phyloP scores from a whole-genome alignment of 73 alveolate species.

The Breviolum minutum region DNA sequence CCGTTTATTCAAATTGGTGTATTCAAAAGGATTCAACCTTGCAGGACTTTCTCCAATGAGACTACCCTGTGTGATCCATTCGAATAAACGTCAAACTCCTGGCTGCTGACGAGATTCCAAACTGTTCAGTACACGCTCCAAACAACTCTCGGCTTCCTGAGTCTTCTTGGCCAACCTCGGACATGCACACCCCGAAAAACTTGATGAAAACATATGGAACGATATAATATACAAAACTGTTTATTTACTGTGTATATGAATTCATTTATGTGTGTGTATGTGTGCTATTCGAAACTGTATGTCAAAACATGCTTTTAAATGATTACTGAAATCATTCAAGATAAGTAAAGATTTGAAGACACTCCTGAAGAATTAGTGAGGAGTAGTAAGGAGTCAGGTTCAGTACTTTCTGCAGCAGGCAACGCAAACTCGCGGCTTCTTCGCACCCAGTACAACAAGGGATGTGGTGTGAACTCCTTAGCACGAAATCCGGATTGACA shows the following conservation, averaged over 20 bases:
- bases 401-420: not conserved
- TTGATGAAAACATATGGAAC: not conserved
- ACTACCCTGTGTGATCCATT: too few species aligned
- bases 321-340: too few species aligned
- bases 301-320: too few species aligned
- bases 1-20: too few species aligned
- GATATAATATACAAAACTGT: not conserved
- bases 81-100: too few species aligned
- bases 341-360: too few species aligned
- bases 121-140: constrained; percentile 49
- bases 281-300: not conserved
- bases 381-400: not conserved
- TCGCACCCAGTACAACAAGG: constrained; percentile 75
- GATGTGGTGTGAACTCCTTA: constrained; percentile 71
- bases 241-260: not conserved
- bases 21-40: too few species aligned
- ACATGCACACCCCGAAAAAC: too few species aligned
- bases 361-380: too few species aligned
- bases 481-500: not conserved
- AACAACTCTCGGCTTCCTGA: constrained; percentile 47
- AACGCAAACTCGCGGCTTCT: constrained; percentile 65
- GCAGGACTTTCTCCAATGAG: too few species aligned
- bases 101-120: not conserved
- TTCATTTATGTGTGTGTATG: not conserved
- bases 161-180: constrained; percentile 56